Conservation (phyloP, 139 green algal genomes). For the Dunaliella primolecta region DNA sequence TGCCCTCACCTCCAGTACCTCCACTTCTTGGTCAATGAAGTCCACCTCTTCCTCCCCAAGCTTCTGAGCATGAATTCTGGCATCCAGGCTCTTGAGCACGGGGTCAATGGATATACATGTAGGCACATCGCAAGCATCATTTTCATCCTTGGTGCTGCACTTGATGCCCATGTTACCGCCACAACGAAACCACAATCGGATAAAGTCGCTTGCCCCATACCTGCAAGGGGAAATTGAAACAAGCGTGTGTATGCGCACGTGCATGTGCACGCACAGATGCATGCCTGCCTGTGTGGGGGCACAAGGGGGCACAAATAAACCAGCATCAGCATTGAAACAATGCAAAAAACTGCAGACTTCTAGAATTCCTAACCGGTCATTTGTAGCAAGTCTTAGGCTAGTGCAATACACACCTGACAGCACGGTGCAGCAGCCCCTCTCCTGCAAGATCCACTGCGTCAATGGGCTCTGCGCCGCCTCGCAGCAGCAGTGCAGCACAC, state of each 20-base stretch:
- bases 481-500: conserved; percentile 15
- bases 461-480: neutral
- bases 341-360: neutral
- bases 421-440: conserved; percentile 26
- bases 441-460: conserved; percentile 9
- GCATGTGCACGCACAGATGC: too few species aligned
- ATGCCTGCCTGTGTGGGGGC: neutral
- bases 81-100: neutral
- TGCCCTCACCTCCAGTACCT: neutral
- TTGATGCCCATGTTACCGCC: conserved; percentile 9
- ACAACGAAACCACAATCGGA: conserved; percentile 14
- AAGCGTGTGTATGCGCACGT: neutral
- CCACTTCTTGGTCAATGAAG: neutral
- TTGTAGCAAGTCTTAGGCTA: neutral
- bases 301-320: neutral
- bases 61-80: neutral
- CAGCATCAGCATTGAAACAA: neutral
- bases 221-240: neutral
- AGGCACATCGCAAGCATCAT: neutral
- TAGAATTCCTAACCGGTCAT: neutral
- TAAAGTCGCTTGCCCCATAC: conserved; percentile 15
- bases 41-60: neutral
- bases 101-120: neutral
- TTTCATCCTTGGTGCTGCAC: neutral
- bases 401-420: conserved; percentile 9